phyloP scores from a whole-genome alignment of 768 basidiomycete genomes.

The Suillus spraguei region DNA sequence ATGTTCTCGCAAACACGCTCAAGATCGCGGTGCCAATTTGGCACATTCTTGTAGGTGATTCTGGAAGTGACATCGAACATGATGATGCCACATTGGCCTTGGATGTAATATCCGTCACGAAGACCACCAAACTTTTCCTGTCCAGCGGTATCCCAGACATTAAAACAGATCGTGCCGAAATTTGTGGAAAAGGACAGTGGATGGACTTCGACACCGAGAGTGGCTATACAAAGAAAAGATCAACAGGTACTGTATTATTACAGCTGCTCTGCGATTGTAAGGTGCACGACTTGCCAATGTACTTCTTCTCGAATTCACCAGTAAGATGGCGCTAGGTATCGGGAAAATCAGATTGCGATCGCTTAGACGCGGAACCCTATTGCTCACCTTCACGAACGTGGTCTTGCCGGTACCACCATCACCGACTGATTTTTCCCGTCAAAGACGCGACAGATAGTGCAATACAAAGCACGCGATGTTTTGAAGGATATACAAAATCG shows the following conservation, averaged over 20 bases:
- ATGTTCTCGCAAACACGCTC: slow-evolving; percentile 99
- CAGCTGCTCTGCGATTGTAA: slow-evolving; percentile 16
- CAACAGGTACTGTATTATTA: slow-evolving; percentile 17
- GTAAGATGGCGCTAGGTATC: slow-evolving; percentile 87
- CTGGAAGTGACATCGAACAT: slow-evolving; percentile 99
- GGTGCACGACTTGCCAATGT: slow-evolving; percentile 71
- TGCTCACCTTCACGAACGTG: slow-evolving; percentile 90
- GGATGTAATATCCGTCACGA: slow-evolving; percentile 95
- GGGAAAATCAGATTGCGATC: slow-evolving; percentile 62
- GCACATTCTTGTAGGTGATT: slow-evolving; percentile 99
- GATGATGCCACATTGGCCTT: slow-evolving; percentile 99
- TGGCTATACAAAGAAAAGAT: slow-evolving; percentile 58
- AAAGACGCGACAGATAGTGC: slow-evolving; percentile 17
- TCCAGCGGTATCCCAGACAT: slow-evolving; percentile 99
- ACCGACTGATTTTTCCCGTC: slow-evolving; percentile 58
- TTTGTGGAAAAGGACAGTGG: slow-evolving; percentile 96
- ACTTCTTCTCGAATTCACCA: slow-evolving; percentile 99
- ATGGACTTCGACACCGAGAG: slow-evolving; percentile 99
- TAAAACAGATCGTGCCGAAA: slow-evolving; percentile 99
- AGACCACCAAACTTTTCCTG: slow-evolving; percentile 99
- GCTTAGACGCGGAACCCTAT: slow-evolving; percentile 20
- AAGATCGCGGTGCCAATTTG: slow-evolving; percentile 99
- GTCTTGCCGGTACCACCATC: slow-evolving; percentile 99
- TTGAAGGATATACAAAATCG: slow-evolving; percentile 16
- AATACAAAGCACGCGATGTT: slow-evolving; percentile 11